These are phyloP conservation scores for Chlamydomonas eustigma DNA, from an alignment of 139 green algal species.

Conservation along the genomic window DNA sequence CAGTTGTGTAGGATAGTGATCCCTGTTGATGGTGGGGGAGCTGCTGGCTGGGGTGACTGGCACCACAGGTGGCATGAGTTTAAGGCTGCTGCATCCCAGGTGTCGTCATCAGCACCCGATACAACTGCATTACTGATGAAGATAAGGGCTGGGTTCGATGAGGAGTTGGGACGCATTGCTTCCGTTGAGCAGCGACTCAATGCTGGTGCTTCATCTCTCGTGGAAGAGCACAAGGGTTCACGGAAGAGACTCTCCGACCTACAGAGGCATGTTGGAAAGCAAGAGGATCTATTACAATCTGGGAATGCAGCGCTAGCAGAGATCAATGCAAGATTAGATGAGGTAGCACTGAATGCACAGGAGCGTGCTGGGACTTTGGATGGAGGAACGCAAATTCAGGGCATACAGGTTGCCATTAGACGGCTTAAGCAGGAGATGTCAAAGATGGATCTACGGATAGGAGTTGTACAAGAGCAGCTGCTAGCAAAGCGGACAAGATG, in stretches of 20 bases:
- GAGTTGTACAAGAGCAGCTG: conserved; percentile 30
- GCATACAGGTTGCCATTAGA: conserved; percentile 23
- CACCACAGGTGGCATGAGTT: conserved; percentile 25
- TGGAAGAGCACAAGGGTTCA: conserved; percentile 1
- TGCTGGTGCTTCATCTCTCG: background rate
- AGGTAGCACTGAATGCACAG: conserved; percentile 17
- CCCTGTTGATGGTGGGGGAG: background rate
- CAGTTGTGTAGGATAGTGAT: conserved; percentile 30
- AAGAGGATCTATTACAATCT: conserved; percentile 21
- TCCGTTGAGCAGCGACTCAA: conserved; percentile 23
- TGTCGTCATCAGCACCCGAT: background rate
- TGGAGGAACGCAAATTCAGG: background rate
- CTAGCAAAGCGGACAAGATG: background rate
- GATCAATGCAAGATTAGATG: conserved; percentile 12
- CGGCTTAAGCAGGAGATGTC: conserved; percentile 28
- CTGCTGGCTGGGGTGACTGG: conserved; percentile 25
- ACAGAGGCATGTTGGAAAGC: conserved; percentile 6
- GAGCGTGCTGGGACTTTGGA: conserved; percentile 2
- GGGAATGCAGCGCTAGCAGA: conserved; percentile 21
- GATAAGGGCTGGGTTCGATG: background rate
- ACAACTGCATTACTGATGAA: conserved; percentile 2
- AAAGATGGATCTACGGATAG: conserved; percentile 39
- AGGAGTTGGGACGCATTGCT: conserved; percentile 7
- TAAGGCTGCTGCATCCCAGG: background rate
- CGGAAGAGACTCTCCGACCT: conserved; percentile 14